Evolutionary conservation across 352 stramenopile genomes (phyloP), one percentile per base, ranked within the genome.

Genomic region (Phytophthora ramorum): DNA sequence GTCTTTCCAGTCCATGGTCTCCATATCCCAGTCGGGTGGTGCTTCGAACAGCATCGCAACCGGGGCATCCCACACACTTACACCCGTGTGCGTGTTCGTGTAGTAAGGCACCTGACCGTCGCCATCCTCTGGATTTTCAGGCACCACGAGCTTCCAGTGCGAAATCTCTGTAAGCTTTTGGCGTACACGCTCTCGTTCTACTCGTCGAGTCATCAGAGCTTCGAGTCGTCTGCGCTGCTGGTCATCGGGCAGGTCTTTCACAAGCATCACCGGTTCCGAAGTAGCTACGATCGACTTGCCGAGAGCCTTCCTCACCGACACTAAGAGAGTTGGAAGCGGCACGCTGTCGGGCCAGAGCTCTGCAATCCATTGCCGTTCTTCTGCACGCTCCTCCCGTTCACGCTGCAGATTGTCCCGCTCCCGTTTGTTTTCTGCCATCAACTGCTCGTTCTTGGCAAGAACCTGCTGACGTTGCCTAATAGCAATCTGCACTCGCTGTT

Each of bases 351-450:
- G 86, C 86, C 86, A 94, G n/a, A 92, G 63, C 22, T 72, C 53
- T 4, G 68, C 68, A 4, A 94, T 61, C 83, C 82, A 92, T 58
- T 90, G 58, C 40, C 81, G 83, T 63, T 94, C 86, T 14, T 89
- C 83, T 0, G 35, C 43, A 13, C 82, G 78, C 16, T 90, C 85
- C 9, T 75, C 57, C 41, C 63, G 66, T 52, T 92, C 83, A 19
- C 58, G 58, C 9, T 65, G 53, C 7, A 84, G 43, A 3, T 51
- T 28, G 14, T 57, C 37, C 17, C 61, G 26, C 8, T 70, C 60
- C 4, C 30, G 54, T 24, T 45, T 44, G 14, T 30, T 24, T 24
- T 63, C 24, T 13, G 28, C 43, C n/a, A 61, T 30, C 19, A 48
- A 19, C 6, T 58, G n/a, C 5, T 68, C 24, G 7, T 64, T 28